phyloP scores from a whole-genome alignment of 306 rosid species.

The Vigna reflexopilosa region DNA sequence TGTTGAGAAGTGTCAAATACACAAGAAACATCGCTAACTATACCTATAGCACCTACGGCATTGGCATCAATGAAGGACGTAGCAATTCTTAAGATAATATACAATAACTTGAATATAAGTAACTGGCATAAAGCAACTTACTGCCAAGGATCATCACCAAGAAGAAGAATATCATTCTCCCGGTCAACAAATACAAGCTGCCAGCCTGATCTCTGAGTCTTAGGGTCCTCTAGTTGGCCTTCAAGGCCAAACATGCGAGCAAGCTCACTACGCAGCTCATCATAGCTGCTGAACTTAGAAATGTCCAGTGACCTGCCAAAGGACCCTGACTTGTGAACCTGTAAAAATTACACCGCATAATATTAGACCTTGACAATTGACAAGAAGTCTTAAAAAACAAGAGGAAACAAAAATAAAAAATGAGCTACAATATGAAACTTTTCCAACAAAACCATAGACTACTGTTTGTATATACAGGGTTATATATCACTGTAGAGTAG shows the following conservation, averaged over 20 bases:
- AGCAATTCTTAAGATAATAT: too few species aligned
- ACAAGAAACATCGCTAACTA: too few species aligned
- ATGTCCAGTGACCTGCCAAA: conserved; percentile 84
- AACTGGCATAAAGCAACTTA: conserved; percentile 50
- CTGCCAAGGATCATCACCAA: conserved; percentile 94
- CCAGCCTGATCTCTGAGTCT: conserved; percentile 99
- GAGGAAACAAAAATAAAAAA: background rate
- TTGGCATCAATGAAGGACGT: too few species aligned
- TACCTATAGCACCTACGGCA: too few species aligned
- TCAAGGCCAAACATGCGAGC: conserved; percentile 88
- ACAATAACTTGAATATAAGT: too few species aligned
- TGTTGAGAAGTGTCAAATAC: too few species aligned
- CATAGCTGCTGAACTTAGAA: conserved; percentile 89
- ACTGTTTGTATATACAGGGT: background rate
- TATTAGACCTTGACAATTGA: background rate
- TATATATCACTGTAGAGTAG: background rate
- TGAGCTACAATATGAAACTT: conserved; percentile 1
- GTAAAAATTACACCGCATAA: conserved; percentile 39
- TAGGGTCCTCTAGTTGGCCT: conserved; percentile 91
- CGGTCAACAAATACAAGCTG: conserved; percentile 99
- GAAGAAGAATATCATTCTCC: conserved; percentile 96
- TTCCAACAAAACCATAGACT: conserved; percentile 8
- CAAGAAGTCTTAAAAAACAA: conserved; percentile 16
- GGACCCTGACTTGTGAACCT: conserved; percentile 81
- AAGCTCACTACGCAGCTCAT: conserved; percentile 85